Base-by-base conservation (phyloP, 768 basidiomycete species). In the Tephrocybe sp. region DNA sequence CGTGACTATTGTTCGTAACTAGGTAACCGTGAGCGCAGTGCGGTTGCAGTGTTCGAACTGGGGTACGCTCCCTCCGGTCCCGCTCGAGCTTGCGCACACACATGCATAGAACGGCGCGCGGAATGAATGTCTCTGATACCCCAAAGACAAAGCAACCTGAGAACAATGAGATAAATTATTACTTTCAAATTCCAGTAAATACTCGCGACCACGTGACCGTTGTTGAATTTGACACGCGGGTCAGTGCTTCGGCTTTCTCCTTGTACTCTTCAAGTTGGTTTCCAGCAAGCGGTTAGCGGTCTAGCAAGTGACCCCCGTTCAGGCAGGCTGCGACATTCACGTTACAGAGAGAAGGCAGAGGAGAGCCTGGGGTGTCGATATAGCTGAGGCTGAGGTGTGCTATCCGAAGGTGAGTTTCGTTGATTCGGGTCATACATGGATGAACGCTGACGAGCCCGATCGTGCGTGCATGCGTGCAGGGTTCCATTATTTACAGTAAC, bases 1-100 rank as follows among this genome's bases (percentile, higher is more conserved):
- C 54, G 51, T 56, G 54, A 56, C 51, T 40, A 26, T 35, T 52
- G 54, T 55, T 55, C n/a, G n/a, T n/a, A n/a, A n/a, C n/a, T n/a
- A n/a, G n/a, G n/a, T n/a, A n/a, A n/a, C n/a, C n/a, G n/a, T n/a
- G n/a, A n/a, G n/a, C n/a, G n/a, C n/a, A n/a, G n/a, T n/a, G n/a
- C n/a, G n/a, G n/a, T n/a, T n/a, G n/a, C n/a, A n/a, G n/a, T n/a
- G n/a, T n/a, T n/a, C n/a, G n/a, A n/a, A n/a, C n/a, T n/a, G n/a
- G n/a, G n/a, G n/a, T n/a, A n/a, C n/a, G n/a, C n/a, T n/a, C n/a
- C n/a, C n/a, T n/a, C n/a, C n/a, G n/a, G n/a, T n/a, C n/a, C n/a
- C n/a, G n/a, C n/a, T n/a, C n/a, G n/a, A n/a, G n/a, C n/a, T n/a
- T n/a, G n/a, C n/a, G n/a, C n/a, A n/a, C n/a, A n/a, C n/a, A n/a